phyloP scores from a whole-genome alignment of 2,329 filamentous ascomycete species.

The Tolypocladium cylindrosporum region DNA sequence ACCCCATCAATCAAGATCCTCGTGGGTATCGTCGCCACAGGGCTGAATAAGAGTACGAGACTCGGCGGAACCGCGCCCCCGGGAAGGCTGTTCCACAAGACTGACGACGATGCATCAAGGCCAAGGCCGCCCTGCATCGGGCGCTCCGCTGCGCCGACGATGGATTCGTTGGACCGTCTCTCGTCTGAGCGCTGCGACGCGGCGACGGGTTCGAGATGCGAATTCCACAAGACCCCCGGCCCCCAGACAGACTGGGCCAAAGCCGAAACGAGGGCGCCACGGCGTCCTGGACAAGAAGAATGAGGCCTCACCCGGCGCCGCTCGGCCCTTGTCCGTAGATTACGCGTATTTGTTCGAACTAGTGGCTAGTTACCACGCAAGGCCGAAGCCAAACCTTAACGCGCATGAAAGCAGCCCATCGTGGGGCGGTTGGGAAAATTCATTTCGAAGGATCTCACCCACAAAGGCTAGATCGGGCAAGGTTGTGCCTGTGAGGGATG shows the following conservation, averaged over 20 bases:
- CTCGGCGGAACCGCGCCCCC: too few species aligned
- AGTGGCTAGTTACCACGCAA: background rate
- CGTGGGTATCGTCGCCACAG: background rate
- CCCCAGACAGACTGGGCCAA: background rate
- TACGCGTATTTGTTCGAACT: background rate
- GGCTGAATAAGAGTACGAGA: background rate
- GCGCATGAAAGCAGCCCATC: background rate
- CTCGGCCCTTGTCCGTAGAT: background rate
- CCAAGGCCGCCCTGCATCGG: background rate
- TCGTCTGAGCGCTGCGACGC: background rate
- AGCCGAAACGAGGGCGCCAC: background rate
- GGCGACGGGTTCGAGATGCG: background rate
- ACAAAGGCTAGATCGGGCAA: background rate
- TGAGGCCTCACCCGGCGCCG: background rate
- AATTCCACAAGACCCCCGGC: background rate
- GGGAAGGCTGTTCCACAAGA: background rate
- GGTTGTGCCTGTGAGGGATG: background rate
- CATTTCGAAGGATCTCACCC: background rate
- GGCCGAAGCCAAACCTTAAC: background rate
- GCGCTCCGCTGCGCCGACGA: background rate
- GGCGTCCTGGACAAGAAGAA: background rate
- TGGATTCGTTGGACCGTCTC: background rate
- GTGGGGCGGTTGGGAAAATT: background rate
- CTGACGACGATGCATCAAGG: background rate
- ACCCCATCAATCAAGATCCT: background rate